Evolutionary conservation across 306 rosid species (phyloP), one percentile per base, ranked within the genome.

Genomic region (Malus sieversii): DNA sequence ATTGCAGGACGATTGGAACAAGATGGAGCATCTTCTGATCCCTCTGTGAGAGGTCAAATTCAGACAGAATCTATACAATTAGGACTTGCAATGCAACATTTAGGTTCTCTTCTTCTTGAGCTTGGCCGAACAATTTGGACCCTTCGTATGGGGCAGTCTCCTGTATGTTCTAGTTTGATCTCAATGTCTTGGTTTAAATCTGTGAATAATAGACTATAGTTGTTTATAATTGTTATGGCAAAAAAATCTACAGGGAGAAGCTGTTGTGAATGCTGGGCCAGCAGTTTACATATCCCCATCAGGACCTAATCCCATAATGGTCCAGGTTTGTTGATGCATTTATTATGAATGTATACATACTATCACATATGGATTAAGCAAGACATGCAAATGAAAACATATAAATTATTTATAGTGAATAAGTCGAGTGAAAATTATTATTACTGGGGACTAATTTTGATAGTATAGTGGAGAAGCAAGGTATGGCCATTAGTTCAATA

Each of bases 251-350:
- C 92, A 96, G 99, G 99, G 85, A 55, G 92, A 90, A 82, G 85
- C 89, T 60, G 85, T 72, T 70, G 88, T 96, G 75, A 96, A 96
- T 78, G 84, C 98, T 77, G 99, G 99, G 79, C 99, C 99, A 30
- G 93, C 99, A 61, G 96, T 96, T 79, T 96, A 96, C 79, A 88
- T 96, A 63, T 96, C 99, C 67, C 93, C 98, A 35, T 82, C 89
- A 64, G 99, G 99, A 69, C 99, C 99, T 67, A 96, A 92, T 87
- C 98, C 99, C 68, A 84, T 96, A 62, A 92, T 96, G 99, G 99
- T 85, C 81, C 99, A 96, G 99, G 99, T 96, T 83, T 70, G 96
- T 76, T 76, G 70, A 72, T 79, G 58, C 61, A 22, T 75, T 64
- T 67, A 22, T 74, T 25, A 67, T 16, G 70, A 16, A 16, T 59